Base-by-base conservation (phyloP, 352 stramenopile species). In the Pythium dissotocum region DNA sequence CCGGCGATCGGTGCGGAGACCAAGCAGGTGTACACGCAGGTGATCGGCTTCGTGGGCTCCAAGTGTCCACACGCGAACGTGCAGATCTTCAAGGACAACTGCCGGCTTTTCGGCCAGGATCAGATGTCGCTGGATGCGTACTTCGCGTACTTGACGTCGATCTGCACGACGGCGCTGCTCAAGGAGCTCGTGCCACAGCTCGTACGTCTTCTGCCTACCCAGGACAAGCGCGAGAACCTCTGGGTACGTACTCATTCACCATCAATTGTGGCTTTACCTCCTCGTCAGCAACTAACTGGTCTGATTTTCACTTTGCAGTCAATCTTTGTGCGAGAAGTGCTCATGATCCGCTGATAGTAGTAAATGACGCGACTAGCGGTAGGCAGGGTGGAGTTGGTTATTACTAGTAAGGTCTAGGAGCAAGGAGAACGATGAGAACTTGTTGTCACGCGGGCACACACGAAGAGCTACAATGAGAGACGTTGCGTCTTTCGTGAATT, bases 31-130 rank as follows among this genome's bases (percentile, higher is more conserved):
- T 95, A 94, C 69, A 83, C 77, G 24, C 72, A 92, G 4, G 88
- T 95, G 56, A 92, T 95, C 58, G 79, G 82, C 48, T 91, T 95
- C 21, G 72, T 95, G 24, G 78, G 83, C 53, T 78, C 77, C 28
- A 87, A 87, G 51, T 93, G 87, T 54, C 86, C 88, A 42, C 88
- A 95, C 72, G 88, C 88, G 2, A 91, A 95, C 38, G 55, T 94
- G 54, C 83, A 93, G 61, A 72, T 83, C 36, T 95, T 95, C 67
- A 95, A 95, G 71, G 88, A 95, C 72, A 95, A 95, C 73, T 95
- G 88, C 69, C 86, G 88, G 32, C 82, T 91, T 26, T 95, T 95
- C 52, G 88, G 88, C 2, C 88, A 95, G 44, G 88, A 95, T 36
- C 69, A 80, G n/a, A 90, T 95, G 84, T 90, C 88, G 35, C 67